These are phyloP conservation scores for Debaryomycetaceae sp. DNA, from an alignment of 1,139 yeast species.

Conservation along the genomic window DNA sequence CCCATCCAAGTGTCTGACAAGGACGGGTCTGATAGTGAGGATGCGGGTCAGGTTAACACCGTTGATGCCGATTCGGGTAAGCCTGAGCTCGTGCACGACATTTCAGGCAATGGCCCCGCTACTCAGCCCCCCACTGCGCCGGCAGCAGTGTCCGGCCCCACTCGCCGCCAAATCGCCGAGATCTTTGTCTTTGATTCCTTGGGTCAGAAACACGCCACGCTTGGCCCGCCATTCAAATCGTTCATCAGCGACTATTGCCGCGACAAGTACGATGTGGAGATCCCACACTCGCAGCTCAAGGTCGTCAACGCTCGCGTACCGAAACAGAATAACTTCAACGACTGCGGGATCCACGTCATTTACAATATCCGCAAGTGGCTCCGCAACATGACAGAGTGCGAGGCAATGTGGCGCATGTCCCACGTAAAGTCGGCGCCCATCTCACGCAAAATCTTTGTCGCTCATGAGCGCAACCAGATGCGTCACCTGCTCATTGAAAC, in stretches of 20 bases:
- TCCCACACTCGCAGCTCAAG: conserved; percentile 33
- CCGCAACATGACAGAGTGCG: conserved; percentile 36
- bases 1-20: conserved; percentile 5
- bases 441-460: conserved; percentile 10
- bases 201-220: conserved; percentile 42
- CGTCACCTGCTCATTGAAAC: conserved; percentile 19
- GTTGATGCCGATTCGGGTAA: background rate
- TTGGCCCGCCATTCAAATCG: conserved; percentile 44
- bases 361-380: conserved; percentile 65
- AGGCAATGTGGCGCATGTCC: conserved; percentile 37
- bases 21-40: conserved; percentile 5
- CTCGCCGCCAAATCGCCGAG: conserved; percentile 19
- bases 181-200: conserved; percentile 76
- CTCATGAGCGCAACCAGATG: conserved; percentile 23
- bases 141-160: background rate
- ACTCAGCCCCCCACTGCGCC: background rate
- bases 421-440: conserved; percentile 5
- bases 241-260: conserved; percentile 64
- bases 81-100: background rate
- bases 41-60: conserved; percentile 1
- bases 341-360: conserved; percentile 91
- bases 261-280: conserved; percentile 43
- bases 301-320: conserved; percentile 56
- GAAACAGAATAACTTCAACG: conserved; percentile 79
- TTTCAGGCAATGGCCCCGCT: background rate